A percentile compares a stretch with the other conserved stretches of the same genome.
phyloP scores from a whole-genome alignment of 495 filamentous ascomycete species.

The Neurospora sp. region DNA sequence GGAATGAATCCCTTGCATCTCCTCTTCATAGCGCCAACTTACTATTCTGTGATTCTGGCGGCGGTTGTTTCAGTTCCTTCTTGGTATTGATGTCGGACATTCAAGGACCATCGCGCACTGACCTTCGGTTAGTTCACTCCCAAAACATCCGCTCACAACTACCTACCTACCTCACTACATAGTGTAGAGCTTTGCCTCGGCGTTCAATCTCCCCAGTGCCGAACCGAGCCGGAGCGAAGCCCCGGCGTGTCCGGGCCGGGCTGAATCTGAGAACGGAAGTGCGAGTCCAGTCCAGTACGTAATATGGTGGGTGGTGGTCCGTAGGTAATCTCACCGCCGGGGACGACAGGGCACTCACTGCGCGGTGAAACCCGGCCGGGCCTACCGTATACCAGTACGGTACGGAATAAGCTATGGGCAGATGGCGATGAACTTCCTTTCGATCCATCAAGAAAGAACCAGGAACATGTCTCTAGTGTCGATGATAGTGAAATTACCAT shows the following conservation, averaged over 20 bases:
- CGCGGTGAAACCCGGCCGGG: not conserved
- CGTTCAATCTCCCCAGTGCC: not conserved
- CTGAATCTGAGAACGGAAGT: not conserved
- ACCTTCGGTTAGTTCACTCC: not conserved
- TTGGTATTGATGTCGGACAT: not conserved
- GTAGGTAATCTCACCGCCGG: not conserved
- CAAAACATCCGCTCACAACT: not conserved
- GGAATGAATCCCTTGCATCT: not conserved
- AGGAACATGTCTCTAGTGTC: not conserved
- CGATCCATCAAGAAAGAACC: not conserved
- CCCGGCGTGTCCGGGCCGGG: not conserved
- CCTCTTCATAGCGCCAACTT: not conserved
- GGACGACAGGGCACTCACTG: not conserved
- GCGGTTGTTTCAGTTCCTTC: not conserved
- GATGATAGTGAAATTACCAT: not conserved
- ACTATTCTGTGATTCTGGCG: not conserved
- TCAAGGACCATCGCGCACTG: not conserved
- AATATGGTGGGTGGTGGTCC: not conserved
- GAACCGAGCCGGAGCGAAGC: not conserved
- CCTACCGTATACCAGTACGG: not conserved
- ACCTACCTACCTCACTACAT: not conserved
- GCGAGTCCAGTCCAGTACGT: not conserved
- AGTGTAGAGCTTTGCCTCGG: not conserved
- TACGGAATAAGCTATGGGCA: not conserved
- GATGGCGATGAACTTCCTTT: not conserved